These are phyloP conservation scores for Excoecaria cochinchinensis DNA, from an alignment of 345 rosid genomes.

Conservation along the genomic window DNA sequence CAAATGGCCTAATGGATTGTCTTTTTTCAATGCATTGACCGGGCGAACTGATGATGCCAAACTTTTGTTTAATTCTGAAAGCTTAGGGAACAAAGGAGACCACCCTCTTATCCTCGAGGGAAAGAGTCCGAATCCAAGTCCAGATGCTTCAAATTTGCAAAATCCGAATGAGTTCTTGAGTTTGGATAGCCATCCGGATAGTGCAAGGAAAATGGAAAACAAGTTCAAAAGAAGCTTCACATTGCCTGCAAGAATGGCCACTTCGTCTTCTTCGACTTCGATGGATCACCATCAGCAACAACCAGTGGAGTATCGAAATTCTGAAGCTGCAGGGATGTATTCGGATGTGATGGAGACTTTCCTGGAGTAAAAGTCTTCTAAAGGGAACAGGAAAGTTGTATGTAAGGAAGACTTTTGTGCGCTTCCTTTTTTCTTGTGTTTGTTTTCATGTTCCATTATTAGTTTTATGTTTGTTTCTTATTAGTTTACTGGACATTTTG, in stretches of 20 bases:
- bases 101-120: too few species aligned
- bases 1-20: too few species aligned
- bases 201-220: constrained; percentile 48
- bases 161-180: constrained; percentile 69
- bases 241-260: constrained; percentile 70
- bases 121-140: constrained; percentile 37
- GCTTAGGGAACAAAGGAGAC: too few species aligned
- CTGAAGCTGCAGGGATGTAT: constrained; percentile 57
- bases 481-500: constrained; percentile 12
- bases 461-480: constrained; percentile 13
- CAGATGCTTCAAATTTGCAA: constrained; percentile 42
- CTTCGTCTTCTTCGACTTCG: constrained; percentile 68
- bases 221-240: constrained; percentile 81
- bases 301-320: constrained; percentile 49
- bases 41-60: too few species aligned
- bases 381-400: constrained; percentile 21
- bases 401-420: constrained; percentile 19
- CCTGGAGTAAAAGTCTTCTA: constrained; percentile 54
- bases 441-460: constrained; percentile 20
- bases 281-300: constrained; percentile 53
- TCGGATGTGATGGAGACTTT: constrained; percentile 73
- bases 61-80: too few species aligned
- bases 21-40: too few species aligned
- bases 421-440: constrained; percentile 17
- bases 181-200: constrained; percentile 64